A percentile compares a stretch with the other conserved stretches of the same genome.
Evolutionary conservation across 1,284 basidiomycete genomes (phyloP).

Genomic region (Fomes fomentarius): DNA sequence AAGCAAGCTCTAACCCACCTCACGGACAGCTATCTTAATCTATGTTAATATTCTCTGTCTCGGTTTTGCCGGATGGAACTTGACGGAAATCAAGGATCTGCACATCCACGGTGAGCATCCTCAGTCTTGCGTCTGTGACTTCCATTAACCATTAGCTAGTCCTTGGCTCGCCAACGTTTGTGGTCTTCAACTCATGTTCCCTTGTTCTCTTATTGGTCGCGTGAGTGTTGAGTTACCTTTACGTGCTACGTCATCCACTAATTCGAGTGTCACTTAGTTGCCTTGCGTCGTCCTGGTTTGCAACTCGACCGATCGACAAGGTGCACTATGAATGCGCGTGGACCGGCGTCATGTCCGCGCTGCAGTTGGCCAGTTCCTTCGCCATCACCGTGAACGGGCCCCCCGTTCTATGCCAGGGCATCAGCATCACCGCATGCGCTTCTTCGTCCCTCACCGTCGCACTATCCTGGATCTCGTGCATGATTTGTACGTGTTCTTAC

Average conservation of each 20-base stretch:
- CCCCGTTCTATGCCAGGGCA: conserved; percentile 25
- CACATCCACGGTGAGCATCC: conserved; percentile 41
- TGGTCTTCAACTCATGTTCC: conserved; percentile 52
- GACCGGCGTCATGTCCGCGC: conserved; percentile 48
- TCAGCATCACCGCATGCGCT: conserved; percentile 46
- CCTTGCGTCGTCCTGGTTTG: conserved; percentile 8
- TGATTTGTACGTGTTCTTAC: conserved; percentile 47
- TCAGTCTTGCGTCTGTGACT: background rate
- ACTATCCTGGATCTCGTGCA: conserved; percentile 55
- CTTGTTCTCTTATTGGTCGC: conserved; percentile 46
- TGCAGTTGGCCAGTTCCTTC: conserved; percentile 58
- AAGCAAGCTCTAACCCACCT: background rate
- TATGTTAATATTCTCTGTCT: conserved; percentile 55
- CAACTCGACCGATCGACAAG: conserved; percentile 32
- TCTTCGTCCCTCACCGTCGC: conserved; percentile 56
- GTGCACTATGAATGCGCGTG: conserved; percentile 57
- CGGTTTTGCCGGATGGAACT: conserved; percentile 62
- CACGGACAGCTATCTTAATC: conserved; percentile 48
- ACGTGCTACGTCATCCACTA: background rate
- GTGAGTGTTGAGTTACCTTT: conserved; percentile 51
- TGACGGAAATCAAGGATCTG: conserved; percentile 40
- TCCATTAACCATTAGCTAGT: background rate
- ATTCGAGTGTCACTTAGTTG: background rate
- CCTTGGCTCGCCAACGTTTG: conserved; percentile 48
- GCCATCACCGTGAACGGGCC: conserved; percentile 46